Evolutionary conservation across 371 early-diverging fungal species (phyloP).

Genomic region (Basidiobolus meristosporus): DNA sequence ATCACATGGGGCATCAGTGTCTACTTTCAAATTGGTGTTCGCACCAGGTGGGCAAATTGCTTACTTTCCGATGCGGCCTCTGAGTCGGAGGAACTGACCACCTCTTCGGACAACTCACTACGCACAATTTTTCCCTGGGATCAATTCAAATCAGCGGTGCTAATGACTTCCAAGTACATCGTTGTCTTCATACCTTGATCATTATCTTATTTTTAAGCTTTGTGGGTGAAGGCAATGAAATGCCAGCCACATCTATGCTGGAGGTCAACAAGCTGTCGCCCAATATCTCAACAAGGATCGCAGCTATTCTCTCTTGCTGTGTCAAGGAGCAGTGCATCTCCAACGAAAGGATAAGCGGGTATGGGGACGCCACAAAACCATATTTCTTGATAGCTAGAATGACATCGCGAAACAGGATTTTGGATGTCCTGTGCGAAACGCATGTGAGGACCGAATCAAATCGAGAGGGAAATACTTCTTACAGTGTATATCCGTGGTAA

Average conservation of each 20-base stretch:
- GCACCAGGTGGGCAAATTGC: not conserved
- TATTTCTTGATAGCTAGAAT: slow-evolving; percentile 53
- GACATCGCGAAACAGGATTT: slow-evolving; percentile 55
- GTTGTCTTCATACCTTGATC: slow-evolving; percentile 37
- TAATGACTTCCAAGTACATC: not conserved
- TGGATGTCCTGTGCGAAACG: slow-evolving; percentile 22
- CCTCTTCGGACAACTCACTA: not conserved
- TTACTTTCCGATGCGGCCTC: not conserved
- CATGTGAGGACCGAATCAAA: not conserved
- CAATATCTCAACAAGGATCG: slow-evolving; percentile 26
- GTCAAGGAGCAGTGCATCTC: slow-evolving; percentile 52
- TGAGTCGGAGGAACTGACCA: not conserved
- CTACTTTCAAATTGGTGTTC: not conserved
- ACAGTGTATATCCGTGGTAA: slow-evolving; percentile 63
- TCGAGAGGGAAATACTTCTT: slow-evolving; percentile 7
- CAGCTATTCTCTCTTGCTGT: slow-evolving; percentile 57
- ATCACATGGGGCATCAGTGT: not conserved
- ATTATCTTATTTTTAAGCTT: slow-evolving; percentile 37
- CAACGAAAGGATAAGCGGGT: slow-evolving; percentile 61
- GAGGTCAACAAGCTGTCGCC: slow-evolving; percentile 33
- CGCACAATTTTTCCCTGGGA: not conserved
- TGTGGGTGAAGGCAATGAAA: slow-evolving; percentile 39
- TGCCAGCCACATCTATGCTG: slow-evolving; percentile 13
- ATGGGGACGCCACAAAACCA: slow-evolving; percentile 55
- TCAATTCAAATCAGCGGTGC: too few species aligned